Evolutionary conservation across 208 protist species (phyloP).

Genomic region (Crithidia acanthocephali): DNA sequence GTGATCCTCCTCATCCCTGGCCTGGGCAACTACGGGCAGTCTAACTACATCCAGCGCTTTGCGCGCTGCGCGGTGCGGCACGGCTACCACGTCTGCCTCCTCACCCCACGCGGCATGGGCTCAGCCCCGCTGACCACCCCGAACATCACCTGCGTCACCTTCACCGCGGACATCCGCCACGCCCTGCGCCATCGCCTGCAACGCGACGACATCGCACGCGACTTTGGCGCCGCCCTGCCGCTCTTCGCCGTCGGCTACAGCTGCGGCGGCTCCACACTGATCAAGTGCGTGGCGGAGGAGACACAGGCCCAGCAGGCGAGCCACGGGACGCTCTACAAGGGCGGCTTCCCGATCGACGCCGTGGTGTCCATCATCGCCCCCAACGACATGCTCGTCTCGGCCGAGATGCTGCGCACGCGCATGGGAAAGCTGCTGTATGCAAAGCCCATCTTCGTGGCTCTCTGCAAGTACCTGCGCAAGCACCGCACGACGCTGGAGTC

Average conservation of each 20-base stretch:
- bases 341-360: conserved; percentile 30
- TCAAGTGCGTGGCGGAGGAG: conserved; percentile 59
- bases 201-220: conserved; percentile 10
- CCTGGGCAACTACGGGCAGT: conserved; percentile 52
- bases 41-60: conserved; percentile 52
- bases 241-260: conserved; percentile 63
- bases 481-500: conserved; percentile 38
- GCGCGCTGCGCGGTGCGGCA: conserved; percentile 25
- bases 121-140: conserved; percentile 55
- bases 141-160: conserved; percentile 46
- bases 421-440: conserved; percentile 44
- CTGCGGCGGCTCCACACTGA: conserved; percentile 44
- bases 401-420: conserved; percentile 32
- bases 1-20: conserved; percentile 64
- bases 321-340: conserved; percentile 17
- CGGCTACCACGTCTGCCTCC: conserved; percentile 52
- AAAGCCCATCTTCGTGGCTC: conserved; percentile 29
- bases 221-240: conserved; percentile 38
- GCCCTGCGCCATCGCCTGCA: conserved; percentile 38
- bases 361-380: conserved; percentile 45
- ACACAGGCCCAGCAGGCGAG: conserved; percentile 8
- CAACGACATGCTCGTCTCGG: conserved; percentile 47
- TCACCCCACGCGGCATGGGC: conserved; percentile 67
- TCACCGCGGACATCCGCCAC: conserved; percentile 50
- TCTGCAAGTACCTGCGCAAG: conserved; percentile 46